Evolutionary conservation across 2,329 filamentous ascomycete species (phyloP).

Genomic region (Cadophora gregata): DNA sequence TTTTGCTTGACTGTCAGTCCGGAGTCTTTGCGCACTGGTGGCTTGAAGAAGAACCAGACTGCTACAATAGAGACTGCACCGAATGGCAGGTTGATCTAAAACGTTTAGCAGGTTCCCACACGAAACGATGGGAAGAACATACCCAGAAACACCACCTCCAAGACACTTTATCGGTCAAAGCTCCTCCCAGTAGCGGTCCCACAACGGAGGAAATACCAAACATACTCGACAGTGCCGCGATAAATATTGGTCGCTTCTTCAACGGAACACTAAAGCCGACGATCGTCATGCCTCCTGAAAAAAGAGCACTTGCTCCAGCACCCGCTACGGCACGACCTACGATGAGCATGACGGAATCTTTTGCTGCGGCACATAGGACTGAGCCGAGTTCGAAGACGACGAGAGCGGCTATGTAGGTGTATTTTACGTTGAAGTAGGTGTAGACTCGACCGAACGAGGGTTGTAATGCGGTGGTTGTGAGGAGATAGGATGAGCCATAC

Average conservation of each 20-base stretch:
- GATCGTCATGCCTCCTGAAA: conserved; percentile 46
- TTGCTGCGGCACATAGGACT: conserved; percentile 45
- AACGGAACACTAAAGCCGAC: conserved; percentile 48
- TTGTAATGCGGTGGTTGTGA: conserved; percentile 47
- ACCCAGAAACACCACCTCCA: conserved; percentile 51
- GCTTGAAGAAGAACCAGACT: conserved; percentile 52
- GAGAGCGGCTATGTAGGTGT: conserved; percentile 42
- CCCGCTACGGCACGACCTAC: conserved; percentile 46
- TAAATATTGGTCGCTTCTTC: conserved; percentile 43
- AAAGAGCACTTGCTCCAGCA: conserved; percentile 43
- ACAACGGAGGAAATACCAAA: conserved; percentile 45
- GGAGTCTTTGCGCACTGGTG: conserved; percentile 44
- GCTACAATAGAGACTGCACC: conserved; percentile 48
- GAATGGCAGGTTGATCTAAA: conserved; percentile 51
- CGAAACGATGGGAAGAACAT: conserved; percentile 37
- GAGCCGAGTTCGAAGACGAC: conserved; percentile 47
- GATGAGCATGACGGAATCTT: conserved; percentile 46
- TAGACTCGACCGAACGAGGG: conserved; percentile 45
- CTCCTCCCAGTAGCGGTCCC: conserved; percentile 48
- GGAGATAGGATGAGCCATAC: conserved; percentile 47
- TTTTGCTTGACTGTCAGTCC: conserved; percentile 45
- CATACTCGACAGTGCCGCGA: conserved; percentile 41
- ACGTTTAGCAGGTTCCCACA: conserved; percentile 6
- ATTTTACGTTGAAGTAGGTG: conserved; percentile 46
- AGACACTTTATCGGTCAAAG: conserved; percentile 48